Evolutionary conservation across 768 basidiomycete species (phyloP).

Genomic region (Pleurotus djamor): DNA sequence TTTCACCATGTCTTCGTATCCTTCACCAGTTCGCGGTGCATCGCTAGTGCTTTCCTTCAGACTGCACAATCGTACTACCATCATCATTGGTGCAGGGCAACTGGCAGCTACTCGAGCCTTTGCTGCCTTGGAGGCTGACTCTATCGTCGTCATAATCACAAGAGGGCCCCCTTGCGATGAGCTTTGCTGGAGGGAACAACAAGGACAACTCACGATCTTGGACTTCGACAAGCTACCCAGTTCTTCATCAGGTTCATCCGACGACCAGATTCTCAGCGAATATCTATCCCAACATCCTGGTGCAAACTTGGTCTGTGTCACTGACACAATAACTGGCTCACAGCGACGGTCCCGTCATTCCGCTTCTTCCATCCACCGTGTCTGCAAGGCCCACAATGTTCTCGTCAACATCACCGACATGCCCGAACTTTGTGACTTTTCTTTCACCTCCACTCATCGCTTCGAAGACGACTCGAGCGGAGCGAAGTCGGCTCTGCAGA

Average conservation of each 20-base stretch:
- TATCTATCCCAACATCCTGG: constrained; percentile 33
- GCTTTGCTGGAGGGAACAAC: constrained; percentile 57
- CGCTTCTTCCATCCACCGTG: constrained; percentile 52
- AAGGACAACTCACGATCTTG: constrained; percentile 54
- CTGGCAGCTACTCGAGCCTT: constrained; percentile 87
- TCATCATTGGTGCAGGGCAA: constrained; percentile 77
- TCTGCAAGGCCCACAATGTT: constrained; percentile 59
- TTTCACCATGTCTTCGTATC: constrained; percentile 23
- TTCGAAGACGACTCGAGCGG: constrained; percentile 51
- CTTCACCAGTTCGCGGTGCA: constrained; percentile 53
- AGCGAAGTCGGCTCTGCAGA: constrained; percentile 53
- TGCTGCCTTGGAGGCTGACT: constrained; percentile 78
- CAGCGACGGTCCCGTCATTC: constrained; percentile 45
- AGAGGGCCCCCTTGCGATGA: constrained; percentile 68
- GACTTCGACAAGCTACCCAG: constrained; percentile 49
- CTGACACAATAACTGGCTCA: constrained; percentile 63
- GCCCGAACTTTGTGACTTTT: constrained; percentile 85
- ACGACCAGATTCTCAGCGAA: constrained; percentile 45
- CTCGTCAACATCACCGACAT: constrained; percentile 88
- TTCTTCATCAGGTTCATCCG: constrained; percentile 19
- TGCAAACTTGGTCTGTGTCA: constrained; percentile 66
- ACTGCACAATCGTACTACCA: constrained; percentile 45
- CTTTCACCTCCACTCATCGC: constrained; percentile 83
- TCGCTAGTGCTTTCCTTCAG: constrained; percentile 81
- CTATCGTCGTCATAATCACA: constrained; percentile 63